Evolutionary conservation across 805 yeast genomes (phyloP), one percentile per base, ranked within the genome.

Genomic region (Saccharomycopsis olivae): DNA sequence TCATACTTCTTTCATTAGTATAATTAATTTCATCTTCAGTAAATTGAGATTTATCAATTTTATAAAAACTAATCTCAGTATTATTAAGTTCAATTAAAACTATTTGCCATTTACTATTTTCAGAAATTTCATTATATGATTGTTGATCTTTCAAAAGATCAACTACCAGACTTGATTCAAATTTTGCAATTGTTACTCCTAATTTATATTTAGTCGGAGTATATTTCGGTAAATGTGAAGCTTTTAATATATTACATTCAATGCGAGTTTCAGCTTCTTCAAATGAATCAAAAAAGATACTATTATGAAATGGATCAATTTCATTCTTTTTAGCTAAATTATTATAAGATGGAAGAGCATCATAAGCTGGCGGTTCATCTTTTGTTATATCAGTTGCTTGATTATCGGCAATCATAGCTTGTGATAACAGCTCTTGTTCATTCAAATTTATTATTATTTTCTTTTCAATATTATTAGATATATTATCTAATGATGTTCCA

Each of bases 21-120:
- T n/a, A 35, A 29, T 30, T 39, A 13, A 43, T 13, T 10, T 39
- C 43, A 11, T 27, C 13, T 3, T 4, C 18, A 19, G 14, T 15
- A 24, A 44, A 44, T 15, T 46, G 35, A 25, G 21, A 15, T 10
- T 35, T 23, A 24, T 42, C 33, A 2, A 46, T 14, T 4, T 36
- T 17, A 27, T 46, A 46, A 6, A 46, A 19, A 29, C 39, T 46
- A 14, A 46, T 14, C 30, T 43, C 39, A 8, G 49, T 46, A 13
- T 34, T 24, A 30, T 46, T 46, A 5, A 46, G 33, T 23, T 46
- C 49, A n/a, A 46, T n/a, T 10, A 46, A 11, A 19, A 35, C 40
- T 8, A 38, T 16, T 19, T 34, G 15, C 47, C 47, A 46, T 21
- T 46, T 35, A n/a, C 19, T 32, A 23, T 33, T 33, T 10, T 43